Evolutionary conservation across 2,329 filamentous ascomycete species (phyloP).

Genomic region (Phaeosphaeriaceae sp.): DNA sequence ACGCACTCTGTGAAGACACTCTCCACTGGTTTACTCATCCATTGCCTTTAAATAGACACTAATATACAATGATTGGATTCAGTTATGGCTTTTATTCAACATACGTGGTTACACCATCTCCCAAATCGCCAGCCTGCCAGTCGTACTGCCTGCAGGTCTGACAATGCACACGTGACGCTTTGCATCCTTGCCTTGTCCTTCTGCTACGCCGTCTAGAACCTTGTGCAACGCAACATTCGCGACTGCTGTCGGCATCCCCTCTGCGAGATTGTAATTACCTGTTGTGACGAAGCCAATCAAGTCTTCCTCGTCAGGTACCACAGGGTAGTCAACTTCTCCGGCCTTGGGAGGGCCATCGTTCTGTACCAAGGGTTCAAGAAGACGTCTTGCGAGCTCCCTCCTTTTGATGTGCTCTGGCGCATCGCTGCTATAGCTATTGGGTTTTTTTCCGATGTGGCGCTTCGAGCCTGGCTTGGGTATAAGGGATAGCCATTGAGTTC

Average conservation of each 20-base stretch:
- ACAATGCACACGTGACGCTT: slow-evolving; percentile 72
- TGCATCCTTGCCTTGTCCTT: slow-evolving; percentile 23
- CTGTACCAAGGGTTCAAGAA: slow-evolving; percentile 24
- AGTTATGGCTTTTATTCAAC: not conserved
- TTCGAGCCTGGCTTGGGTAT: slow-evolving; percentile 46
- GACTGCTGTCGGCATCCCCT: slow-evolving; percentile 77
- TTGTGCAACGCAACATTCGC: slow-evolving; percentile 70
- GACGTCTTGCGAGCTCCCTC: slow-evolving; percentile 32
- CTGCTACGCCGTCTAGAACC: slow-evolving; percentile 55
- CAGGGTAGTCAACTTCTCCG: slow-evolving; percentile 59
- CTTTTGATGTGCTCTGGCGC: slow-evolving; percentile 22
- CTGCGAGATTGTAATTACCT: slow-evolving; percentile 79
- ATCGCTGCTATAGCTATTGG: slow-evolving; percentile 18
- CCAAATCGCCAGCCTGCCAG: slow-evolving; percentile 83
- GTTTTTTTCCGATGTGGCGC: slow-evolving; percentile 19
- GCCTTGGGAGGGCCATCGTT: slow-evolving; percentile 25
- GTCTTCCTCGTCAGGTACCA: slow-evolving; percentile 75
- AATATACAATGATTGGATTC: not conserved
- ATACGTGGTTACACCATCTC: slow-evolving; percentile 60
- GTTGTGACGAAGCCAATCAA: slow-evolving; percentile 90
- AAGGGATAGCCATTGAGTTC: slow-evolving; percentile 74
- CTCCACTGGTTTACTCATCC: too few relatives aligned
- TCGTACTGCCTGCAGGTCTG: slow-evolving; percentile 76
- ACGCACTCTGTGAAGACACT: not conserved
- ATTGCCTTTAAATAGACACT: too few relatives aligned